Base-by-base conservation (phyloP, 805 yeast species). In the Yamadazyma laniorum region DNA sequence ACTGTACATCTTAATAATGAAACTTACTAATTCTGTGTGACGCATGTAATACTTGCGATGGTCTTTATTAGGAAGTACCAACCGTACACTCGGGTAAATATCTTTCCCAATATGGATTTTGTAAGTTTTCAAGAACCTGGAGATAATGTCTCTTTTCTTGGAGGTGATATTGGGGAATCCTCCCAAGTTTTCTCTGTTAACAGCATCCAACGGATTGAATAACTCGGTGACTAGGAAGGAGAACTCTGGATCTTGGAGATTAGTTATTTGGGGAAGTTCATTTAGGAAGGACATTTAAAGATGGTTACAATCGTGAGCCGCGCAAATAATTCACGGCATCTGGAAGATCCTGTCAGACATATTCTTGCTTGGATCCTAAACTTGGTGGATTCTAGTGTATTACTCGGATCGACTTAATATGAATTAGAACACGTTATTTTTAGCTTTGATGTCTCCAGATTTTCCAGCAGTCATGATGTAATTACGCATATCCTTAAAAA, bases 11-110 rank as follows among this genome's bases (percentile, higher is more conserved):
- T 74, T 66, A 31, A 74, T 60, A 2, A 61, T 57, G 8, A 65
- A 44, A 18, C 65, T 64, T 0, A 82, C 84, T 23, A 90, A 56
- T 0, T 77, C 70, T 14, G 65, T 63, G 45, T 89, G 95, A 53
- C 78, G 80, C 28, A 86, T 65, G 45, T 77, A 71, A 55, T 80
- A 86, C 29, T 72, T 59, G 29, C 89, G 62, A 15, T 71, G 63
- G 48, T 86, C 95, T 35, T 77, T 67, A 37, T 78, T 72, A 0
- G 95, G 88, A 18, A 83, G 57, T 2, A 74, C 63, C 33, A 89
- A 64, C 22, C 79, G 63, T 12, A 85, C 66, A 1, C 82, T 82
- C 0, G 91, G 90, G 48, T 72, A 80, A 3, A 89, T 70, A 55
- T 89, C 62, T 27, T 40, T 28, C 8, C 73, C 73, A 15, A 67